Evolutionary conservation across 768 basidiomycete genomes (phyloP).

Genomic region (Exsudoporus frostii): DNA sequence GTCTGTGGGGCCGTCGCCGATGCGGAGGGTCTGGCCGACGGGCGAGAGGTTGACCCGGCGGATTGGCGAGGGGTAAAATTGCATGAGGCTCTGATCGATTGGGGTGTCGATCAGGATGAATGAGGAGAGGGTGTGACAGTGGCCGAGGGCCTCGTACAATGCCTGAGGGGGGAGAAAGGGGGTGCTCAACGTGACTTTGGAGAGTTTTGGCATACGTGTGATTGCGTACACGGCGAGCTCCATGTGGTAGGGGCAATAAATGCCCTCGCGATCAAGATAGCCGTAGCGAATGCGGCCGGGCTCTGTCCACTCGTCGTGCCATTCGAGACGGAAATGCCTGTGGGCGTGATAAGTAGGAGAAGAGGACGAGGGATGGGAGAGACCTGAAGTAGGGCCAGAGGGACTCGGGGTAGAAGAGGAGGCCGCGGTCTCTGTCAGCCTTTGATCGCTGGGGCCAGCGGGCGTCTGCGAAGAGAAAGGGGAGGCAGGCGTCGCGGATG

Average conservation of each 20-base stretch:
- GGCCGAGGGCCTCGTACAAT: constrained; percentile 28
- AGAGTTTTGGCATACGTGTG: constrained; percentile 31
- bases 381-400: constrained; percentile 34
- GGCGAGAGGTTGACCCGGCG: constrained; percentile 28
- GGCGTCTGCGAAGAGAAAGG: constrained; percentile 31
- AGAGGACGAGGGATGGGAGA: not conserved
- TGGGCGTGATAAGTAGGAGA: not conserved
- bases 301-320: constrained; percentile 38
- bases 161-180: constrained; percentile 33
- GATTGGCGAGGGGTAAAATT: constrained; percentile 26
- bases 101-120: constrained; percentile 33
- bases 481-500: constrained; percentile 30
- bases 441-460: constrained; percentile 33
- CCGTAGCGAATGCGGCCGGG: constrained; percentile 34
- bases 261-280: constrained; percentile 30
- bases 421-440: constrained; percentile 19
- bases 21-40: constrained; percentile 34
- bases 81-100: constrained; percentile 34
- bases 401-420: constrained; percentile 29
- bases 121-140: constrained; percentile 26
- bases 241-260: constrained; percentile 30
- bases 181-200: constrained; percentile 26
- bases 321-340: constrained; percentile 33
- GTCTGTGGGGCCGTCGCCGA: constrained; percentile 34
- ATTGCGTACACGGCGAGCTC: constrained; percentile 25